Evolutionary conservation across 345 rosid genomes (phyloP).

Genomic region (Eucalyptus marginata): DNA sequence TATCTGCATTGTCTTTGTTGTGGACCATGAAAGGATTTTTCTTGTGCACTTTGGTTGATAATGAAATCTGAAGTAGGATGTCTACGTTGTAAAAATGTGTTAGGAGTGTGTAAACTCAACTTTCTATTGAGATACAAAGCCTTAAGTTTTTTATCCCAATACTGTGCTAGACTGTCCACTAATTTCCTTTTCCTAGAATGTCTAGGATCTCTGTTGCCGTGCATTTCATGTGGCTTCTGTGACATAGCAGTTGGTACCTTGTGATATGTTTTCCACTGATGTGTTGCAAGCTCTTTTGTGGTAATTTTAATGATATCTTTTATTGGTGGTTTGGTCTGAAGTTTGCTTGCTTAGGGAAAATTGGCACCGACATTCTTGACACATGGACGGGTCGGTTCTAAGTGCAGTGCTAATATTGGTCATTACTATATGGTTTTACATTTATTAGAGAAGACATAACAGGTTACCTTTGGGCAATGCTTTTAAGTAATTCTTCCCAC

Average conservation of each 20-base stretch:
- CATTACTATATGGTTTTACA: not conserved
- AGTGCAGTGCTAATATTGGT: not conserved
- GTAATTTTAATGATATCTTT: not conserved
- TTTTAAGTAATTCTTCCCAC: not conserved
- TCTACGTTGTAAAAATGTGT: not conserved
- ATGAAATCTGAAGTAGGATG: not conserved
- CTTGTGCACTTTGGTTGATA: not conserved
- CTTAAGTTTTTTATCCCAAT: not conserved
- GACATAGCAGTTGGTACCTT: not conserved
- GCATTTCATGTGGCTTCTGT: not conserved
- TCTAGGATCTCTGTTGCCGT: not conserved
- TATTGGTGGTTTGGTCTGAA: not conserved
- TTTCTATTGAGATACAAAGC: not conserved
- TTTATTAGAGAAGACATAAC: not conserved
- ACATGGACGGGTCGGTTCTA: not conserved
- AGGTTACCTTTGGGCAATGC: not conserved
- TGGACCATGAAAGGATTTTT: not conserved
- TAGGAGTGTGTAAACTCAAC: not conserved
- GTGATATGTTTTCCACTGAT: not conserved
- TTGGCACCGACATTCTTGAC: not conserved
- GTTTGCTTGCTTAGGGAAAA: not conserved
- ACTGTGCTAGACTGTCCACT: not conserved
- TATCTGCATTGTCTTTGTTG: not conserved
- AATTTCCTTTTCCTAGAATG: not conserved
- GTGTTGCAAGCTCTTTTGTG: not conserved